A percentile compares a stretch with the other conserved stretches of the same genome.
Evolutionary conservation across 2,329 filamentous ascomycete genomes (phyloP).

Genomic region (Scedosporium boydii): DNA sequence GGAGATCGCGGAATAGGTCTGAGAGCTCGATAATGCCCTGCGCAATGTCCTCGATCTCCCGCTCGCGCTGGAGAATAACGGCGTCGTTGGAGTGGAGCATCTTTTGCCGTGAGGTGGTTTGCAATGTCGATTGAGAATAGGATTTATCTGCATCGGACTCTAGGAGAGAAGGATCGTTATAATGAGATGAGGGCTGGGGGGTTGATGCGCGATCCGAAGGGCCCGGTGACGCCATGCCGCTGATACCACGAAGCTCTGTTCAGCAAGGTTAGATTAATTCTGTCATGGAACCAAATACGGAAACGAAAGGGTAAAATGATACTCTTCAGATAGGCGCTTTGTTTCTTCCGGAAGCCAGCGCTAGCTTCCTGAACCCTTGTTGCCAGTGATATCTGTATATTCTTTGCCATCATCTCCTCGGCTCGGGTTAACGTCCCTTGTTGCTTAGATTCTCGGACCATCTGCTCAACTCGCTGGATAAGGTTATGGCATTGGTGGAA

Average conservation of each 20-base stretch:
- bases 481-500: constrained; percentile 87
- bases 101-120: constrained; percentile 63
- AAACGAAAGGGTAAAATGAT: constrained; percentile 15
- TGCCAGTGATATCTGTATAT: constrained; percentile 87
- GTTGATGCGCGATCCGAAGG: constrained; percentile 41
- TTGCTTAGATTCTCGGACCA: constrained; percentile 73
- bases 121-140: constrained; percentile 81
- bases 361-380: constrained; percentile 84
- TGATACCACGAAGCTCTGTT: constrained; percentile 64
- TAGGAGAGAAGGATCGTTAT: constrained; percentile 77
- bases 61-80: constrained; percentile 82
- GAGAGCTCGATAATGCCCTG: constrained; percentile 96
- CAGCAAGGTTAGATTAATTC: background rate
- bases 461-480: constrained; percentile 77
- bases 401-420: constrained; percentile 92
- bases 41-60: constrained; percentile 95
- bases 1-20: constrained; percentile 92
- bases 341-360: constrained; percentile 90
- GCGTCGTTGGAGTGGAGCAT: constrained; percentile 68
- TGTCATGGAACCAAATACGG: background rate
- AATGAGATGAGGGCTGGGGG: constrained; percentile 39
- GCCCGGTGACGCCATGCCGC: constrained; percentile 44
- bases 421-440: constrained; percentile 65
- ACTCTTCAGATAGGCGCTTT: constrained; percentile 95
- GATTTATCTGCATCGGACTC: constrained; percentile 91